These are phyloP conservation scores for Rhododendron henanense DNA, from an alignment of 148 eudicot genomes.

Conservation along the genomic window DNA sequence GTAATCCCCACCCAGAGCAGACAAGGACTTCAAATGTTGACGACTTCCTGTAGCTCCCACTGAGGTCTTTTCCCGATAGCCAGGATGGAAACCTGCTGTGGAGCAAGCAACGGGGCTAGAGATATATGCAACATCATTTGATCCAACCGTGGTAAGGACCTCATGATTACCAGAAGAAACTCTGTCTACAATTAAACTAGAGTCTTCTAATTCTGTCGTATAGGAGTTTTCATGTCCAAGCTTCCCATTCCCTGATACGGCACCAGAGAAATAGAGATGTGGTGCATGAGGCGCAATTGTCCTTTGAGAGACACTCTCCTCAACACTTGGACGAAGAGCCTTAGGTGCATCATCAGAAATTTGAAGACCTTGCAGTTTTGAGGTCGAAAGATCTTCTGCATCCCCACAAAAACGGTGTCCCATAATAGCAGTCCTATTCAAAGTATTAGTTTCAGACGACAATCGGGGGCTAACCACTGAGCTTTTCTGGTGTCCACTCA, in stretches of 20 bases:
- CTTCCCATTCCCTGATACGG: constrained; percentile 24
- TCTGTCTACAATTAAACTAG: constrained; percentile 5
- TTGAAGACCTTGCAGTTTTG: constrained; percentile 26
- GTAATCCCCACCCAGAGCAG: constrained; percentile 72
- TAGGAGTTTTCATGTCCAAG: constrained; percentile 24
- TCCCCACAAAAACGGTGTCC: constrained; percentile 33
- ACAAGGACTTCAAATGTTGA: constrained; percentile 24
- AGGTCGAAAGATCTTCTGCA: constrained; percentile 35
- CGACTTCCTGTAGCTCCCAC: background rate
- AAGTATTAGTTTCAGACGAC: background rate
- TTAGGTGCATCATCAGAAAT: constrained; percentile 24
- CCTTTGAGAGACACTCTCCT: constrained; percentile 14
- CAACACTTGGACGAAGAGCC: constrained; percentile 1
- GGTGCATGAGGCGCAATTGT: constrained; percentile 33
- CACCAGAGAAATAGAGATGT: constrained; percentile 34
- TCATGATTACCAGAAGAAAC: constrained; percentile 6
- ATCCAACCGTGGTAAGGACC: background rate
- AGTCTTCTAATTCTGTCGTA: constrained; percentile 11
- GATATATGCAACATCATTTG: constrained; percentile 5
- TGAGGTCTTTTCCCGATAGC: background rate
- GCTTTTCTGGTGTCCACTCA: constrained; percentile 20
- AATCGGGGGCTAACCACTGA: constrained; percentile 5
- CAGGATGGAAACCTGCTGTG: background rate
- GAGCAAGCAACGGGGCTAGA: background rate
- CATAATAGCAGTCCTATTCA: constrained; percentile 15